A percentile compares a stretch with the other conserved stretches of the same genome.
These are phyloP conservation scores for Paraleonurus japonicus DNA, from an alignment of 257 asterid genomes.

Conservation along the genomic window DNA sequence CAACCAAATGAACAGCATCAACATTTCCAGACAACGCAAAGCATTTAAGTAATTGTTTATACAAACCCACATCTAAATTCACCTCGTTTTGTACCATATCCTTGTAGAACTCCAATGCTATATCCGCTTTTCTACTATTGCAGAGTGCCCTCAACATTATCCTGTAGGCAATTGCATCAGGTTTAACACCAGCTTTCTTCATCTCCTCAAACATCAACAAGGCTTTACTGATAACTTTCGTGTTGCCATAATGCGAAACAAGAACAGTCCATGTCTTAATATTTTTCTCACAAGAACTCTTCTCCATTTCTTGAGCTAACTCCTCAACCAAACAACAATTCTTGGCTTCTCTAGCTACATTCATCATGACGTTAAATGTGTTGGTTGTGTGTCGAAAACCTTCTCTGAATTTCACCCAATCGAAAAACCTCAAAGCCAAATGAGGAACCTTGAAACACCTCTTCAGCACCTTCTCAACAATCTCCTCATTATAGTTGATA, in stretches of 20 bases:
- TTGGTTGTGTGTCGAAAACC: constrained; percentile 55
- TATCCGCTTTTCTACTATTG: constrained; percentile 48
- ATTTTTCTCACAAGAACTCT: constrained; percentile 44
- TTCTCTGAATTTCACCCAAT: constrained; percentile 52
- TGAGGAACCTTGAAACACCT: constrained; percentile 81
- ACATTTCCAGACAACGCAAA: constrained; percentile 57
- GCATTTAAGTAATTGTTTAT: constrained; percentile 53
- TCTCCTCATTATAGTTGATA: constrained; percentile 46
- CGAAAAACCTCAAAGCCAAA: constrained; percentile 73
- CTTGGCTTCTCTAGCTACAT: constrained; percentile 61
- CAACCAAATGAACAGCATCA: constrained; percentile 42
- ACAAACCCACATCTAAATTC: constrained; percentile 40
- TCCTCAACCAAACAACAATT: constrained; percentile 54
- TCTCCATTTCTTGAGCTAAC: constrained; percentile 64
- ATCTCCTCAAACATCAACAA: constrained; percentile 63
- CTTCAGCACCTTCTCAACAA: constrained; percentile 73
- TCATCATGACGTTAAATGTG: constrained; percentile 57
- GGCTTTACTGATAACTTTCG: constrained; percentile 55
- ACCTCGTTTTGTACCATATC: constrained; percentile 57
- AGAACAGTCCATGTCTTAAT: constrained; percentile 81
- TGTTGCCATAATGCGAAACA: constrained; percentile 54
- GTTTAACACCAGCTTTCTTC: constrained; percentile 57
- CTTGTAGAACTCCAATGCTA: constrained; percentile 77
- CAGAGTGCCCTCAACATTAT: constrained; percentile 59
- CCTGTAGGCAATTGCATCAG: constrained; percentile 55